Percentiles rank a stretch among this genome's conserved stretches.
Conservation (phyloP, 2,329 filamentous ascomycete genomes). For the Fusarium sp. region DNA sequence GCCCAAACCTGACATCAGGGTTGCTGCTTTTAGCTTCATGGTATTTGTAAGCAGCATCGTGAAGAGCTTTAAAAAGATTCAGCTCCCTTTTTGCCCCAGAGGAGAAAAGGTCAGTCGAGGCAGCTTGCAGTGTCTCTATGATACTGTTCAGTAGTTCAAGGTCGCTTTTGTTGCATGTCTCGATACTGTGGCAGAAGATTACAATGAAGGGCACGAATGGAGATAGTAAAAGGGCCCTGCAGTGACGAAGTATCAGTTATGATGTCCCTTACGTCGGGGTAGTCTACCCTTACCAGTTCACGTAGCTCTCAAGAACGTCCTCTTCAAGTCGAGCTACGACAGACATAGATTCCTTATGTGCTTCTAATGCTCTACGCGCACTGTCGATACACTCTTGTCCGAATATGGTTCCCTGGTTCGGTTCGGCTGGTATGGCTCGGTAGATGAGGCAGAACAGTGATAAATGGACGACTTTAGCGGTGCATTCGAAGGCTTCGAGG, state of each 20-base stretch:
- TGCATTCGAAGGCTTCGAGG: background rate
- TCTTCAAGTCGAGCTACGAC: background rate
- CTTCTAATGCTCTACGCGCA: background rate
- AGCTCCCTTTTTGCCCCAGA: background rate
- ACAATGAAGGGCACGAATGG: constrained; percentile 15
- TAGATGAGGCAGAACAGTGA: background rate
- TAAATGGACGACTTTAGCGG: background rate
- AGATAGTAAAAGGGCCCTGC: constrained; percentile 13
- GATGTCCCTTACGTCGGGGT: background rate
- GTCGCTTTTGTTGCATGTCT: background rate
- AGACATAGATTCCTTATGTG: background rate
- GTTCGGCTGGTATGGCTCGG: background rate
- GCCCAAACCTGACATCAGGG: fast-evolving
- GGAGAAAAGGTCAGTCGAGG: background rate
- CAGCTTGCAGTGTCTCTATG: background rate
- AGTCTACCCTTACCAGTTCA: background rate
- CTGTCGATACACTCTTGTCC: background rate
- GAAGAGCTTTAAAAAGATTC: background rate
- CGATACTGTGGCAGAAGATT: constrained; percentile 13
- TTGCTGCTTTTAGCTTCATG: background rate
- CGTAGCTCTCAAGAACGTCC: background rate
- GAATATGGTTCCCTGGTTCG: background rate
- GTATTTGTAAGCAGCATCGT: background rate
- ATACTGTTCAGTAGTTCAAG: background rate
- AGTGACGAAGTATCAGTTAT: background rate